Conservation (phyloP, 345 rosid genomes). For the Moringa oleifera region DNA sequence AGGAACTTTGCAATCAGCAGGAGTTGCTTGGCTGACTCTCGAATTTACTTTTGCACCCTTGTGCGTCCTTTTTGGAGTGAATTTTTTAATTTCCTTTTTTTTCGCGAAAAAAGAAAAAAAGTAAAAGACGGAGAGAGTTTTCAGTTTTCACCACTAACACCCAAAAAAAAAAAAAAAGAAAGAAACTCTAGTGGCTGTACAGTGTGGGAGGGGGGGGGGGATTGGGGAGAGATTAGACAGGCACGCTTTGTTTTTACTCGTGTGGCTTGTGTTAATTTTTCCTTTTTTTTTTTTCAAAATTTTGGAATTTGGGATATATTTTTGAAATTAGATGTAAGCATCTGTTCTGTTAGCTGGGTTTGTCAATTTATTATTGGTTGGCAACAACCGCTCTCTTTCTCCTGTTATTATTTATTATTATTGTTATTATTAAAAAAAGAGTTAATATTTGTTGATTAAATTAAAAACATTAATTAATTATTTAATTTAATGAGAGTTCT, state of each 20-base stretch:
- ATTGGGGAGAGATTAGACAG: slow-evolving; percentile 8
- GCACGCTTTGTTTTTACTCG: slow-evolving; percentile 33
- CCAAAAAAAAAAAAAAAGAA: slow-evolving; percentile 2
- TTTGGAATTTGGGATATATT: no score
- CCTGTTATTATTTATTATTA: no score
- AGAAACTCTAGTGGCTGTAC: slow-evolving; percentile 22
- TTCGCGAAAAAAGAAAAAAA: no score
- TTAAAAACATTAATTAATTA: no score
- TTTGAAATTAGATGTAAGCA: no score
- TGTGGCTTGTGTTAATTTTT: slow-evolving; percentile 35
- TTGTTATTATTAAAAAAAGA: no score
- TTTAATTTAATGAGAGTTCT: no score
- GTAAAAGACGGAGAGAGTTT: neutral
- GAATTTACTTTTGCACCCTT: neutral
- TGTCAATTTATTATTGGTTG: no score
- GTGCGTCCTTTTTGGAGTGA: neutral
- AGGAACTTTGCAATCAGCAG: slow-evolving; percentile 60
- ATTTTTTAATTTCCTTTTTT: slow-evolving; percentile 13
- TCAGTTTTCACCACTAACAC: slow-evolving; percentile 9
- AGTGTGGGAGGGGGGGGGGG: slow-evolving; percentile 4
- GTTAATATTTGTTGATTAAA: no score
- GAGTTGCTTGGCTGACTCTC: slow-evolving; percentile 30
- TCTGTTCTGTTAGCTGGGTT: no score
- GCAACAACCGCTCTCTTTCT: no score
- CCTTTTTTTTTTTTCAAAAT: no score